Percentiles rank a stretch among this genome's conserved stretches.
phyloP scores from a whole-genome alignment of 441 rosid genomes.

The Theobroma grandiflorum region DNA sequence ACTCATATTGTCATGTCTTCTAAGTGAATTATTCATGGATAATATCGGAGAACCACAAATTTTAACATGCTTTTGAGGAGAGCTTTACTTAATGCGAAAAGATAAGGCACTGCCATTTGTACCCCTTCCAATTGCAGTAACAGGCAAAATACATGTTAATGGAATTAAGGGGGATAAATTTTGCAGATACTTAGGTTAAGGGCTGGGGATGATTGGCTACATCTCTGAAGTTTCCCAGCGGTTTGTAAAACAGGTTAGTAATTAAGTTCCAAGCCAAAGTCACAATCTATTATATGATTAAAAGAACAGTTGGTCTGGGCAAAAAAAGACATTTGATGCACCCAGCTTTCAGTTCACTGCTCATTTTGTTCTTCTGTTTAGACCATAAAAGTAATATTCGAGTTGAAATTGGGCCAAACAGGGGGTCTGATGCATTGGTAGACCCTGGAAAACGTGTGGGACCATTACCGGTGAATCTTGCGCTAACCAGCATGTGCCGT shows the following conservation, averaged over 20 bases:
- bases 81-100: too few relatives aligned
- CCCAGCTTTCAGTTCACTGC: neutral
- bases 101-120: too few relatives aligned
- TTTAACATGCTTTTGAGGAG: too few relatives aligned
- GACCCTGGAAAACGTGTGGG: constrained; percentile 49
- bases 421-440: neutral
- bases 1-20: too few relatives aligned
- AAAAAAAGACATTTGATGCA: neutral
- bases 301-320: neutral
- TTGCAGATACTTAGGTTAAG: too few relatives aligned
- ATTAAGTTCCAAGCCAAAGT: neutral
- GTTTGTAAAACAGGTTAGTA: neutral
- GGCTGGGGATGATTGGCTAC: too few relatives aligned
- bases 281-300: neutral
- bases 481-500: constrained; percentile 42
- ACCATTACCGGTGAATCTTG: constrained; percentile 34
- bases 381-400: neutral
- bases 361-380: neutral
- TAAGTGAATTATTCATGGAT: too few relatives aligned
- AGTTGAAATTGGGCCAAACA: neutral
- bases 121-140: too few relatives aligned
- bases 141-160: neutral
- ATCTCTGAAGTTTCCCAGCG: neutral
- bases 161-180: neutral
- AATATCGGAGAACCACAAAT: too few relatives aligned